Conservation (phyloP, 2,329 filamentous ascomycete species). For the Canariomyces notabilis region DNA sequence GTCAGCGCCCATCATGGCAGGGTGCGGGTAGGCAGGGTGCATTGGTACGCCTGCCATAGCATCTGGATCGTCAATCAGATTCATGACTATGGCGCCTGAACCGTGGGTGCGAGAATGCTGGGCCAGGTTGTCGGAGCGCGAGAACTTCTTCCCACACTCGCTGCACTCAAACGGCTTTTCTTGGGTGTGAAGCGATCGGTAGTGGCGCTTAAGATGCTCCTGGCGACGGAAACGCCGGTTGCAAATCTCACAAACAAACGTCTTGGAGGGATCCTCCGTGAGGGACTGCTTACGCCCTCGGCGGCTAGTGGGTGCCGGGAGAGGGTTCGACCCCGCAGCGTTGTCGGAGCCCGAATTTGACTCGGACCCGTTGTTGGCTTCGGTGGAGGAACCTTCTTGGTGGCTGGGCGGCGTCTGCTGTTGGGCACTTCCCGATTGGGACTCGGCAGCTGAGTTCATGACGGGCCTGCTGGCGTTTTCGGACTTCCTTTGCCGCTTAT, state of each 20-base stretch:
- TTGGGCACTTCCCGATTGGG: conserved; percentile 31
- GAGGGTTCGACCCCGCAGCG: conserved; percentile 35
- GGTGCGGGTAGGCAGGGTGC: conserved; percentile 33
- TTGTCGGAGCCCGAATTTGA: conserved; percentile 33
- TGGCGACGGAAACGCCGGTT: conserved; percentile 95
- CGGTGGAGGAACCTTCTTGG: conserved; percentile 30
- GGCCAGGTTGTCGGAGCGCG: conserved; percentile 91
- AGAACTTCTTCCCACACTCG: conserved; percentile 99
- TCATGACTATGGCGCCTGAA: conserved; percentile 84
- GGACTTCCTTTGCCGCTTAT: conserved; percentile 54
- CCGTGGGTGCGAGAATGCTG: conserved; percentile 95
- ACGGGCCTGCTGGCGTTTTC: conserved; percentile 38
- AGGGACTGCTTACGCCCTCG: conserved; percentile 97
- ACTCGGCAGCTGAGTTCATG: conserved; percentile 41
- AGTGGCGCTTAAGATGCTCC: conserved; percentile 97
- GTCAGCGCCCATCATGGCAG: conserved; percentile 38
- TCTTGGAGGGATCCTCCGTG: conserved; percentile 97
- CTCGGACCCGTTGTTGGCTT: conserved; percentile 31
- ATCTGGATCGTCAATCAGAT: conserved; percentile 70
- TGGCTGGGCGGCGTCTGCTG: conserved; percentile 31
- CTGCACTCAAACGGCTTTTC: conserved; percentile 98
- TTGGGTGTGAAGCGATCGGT: conserved; percentile 94
- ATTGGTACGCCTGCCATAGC: conserved; percentile 30
- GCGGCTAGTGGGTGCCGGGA: conserved; percentile 66
- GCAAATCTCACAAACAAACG: conserved; percentile 94